Evolutionary conservation across 345 rosid genomes (phyloP).

Genomic region (Linum tenue): DNA sequence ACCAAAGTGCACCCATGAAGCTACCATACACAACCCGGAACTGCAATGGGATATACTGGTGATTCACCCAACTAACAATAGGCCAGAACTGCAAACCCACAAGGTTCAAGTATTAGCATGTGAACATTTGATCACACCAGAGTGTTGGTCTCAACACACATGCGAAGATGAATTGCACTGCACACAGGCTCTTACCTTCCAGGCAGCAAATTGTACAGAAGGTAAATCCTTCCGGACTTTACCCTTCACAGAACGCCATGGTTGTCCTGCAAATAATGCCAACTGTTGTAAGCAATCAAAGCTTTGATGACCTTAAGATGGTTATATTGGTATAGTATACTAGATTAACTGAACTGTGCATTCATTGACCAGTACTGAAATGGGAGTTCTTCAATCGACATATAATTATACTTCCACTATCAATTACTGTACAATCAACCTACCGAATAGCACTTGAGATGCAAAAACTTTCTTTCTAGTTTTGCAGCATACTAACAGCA

Average conservation of each 20-base stretch:
- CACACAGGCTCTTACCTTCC: constrained; percentile 50
- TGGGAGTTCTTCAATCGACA: too few relatives aligned
- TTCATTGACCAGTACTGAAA: background rate
- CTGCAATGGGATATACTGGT: constrained; percentile 70
- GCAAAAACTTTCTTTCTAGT: too few relatives aligned
- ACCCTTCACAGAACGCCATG: constrained; percentile 57
- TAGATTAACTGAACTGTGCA: background rate
- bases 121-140: background rate
- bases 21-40: constrained; percentile 70
- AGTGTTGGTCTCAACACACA: background rate
- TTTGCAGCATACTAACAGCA: too few relatives aligned
- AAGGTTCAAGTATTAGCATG: background rate
- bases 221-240: constrained; percentile 63
- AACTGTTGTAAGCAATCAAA: too few relatives aligned
- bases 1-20: constrained; percentile 79
- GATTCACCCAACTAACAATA: constrained; percentile 73
- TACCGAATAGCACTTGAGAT: too few relatives aligned
- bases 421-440: too few relatives aligned
- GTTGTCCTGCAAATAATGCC: constrained; percentile 42
- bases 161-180: background rate
- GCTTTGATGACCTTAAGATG: too few relatives aligned
- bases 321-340: background rate
- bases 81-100: constrained; percentile 74
- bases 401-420: too few relatives aligned
- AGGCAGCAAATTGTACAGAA: constrained; percentile 64